Base-by-base conservation (phyloP, 768 basidiomycete genomes). In the Lanmaoa pseudosensibilis region DNA sequence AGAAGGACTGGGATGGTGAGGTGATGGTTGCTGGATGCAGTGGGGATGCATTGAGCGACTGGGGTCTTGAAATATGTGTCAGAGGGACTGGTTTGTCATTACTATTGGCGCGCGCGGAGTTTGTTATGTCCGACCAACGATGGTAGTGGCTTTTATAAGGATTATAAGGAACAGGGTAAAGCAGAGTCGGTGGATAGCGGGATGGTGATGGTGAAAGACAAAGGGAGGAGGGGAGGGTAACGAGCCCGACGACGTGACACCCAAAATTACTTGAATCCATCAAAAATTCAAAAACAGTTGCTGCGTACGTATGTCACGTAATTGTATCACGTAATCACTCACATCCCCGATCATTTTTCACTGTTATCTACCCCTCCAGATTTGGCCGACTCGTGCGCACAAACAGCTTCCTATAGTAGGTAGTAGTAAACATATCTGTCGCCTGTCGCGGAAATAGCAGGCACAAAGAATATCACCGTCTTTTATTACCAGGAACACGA, bases 221-320 rank as follows among this genome's bases (percentile, higher is more conserved):
- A 65, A 66, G 66, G 54, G 57, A 59, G 60, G 53, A 53, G 33
- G 48, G 25, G 40, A 55, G 50, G 58, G 65, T 55, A 62, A 63
- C 63, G 55, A 59, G 55, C 63, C 55, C 62, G 56, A 58, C 57
- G 49, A 61, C 56, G 66, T 67, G 67, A 69, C 67, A 66, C 44
- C 64, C 63, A 62, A 67, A 67, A 67, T 68, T 63, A 66, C 67
- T 39, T 58, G 59, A 56, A 59, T 56, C 58, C 69, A 70, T 70
- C 69, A 71, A 67, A 65, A 69, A 69, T 68, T 66, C 66, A 69
- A 70, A 70, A 70, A 55, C 54, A 60, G 59, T 66, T 66, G 57
- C 68, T 67, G 67, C 62, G 68, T 69, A 69, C 40, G 60, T 65
- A 50, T 10, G 56, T 62, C 61, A 68, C 64, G 66, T 70, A 70